These are phyloP conservation scores for Cucurbita argyrosperma DNA, from an alignment of 306 rosid species.

Conservation along the genomic window DNA sequence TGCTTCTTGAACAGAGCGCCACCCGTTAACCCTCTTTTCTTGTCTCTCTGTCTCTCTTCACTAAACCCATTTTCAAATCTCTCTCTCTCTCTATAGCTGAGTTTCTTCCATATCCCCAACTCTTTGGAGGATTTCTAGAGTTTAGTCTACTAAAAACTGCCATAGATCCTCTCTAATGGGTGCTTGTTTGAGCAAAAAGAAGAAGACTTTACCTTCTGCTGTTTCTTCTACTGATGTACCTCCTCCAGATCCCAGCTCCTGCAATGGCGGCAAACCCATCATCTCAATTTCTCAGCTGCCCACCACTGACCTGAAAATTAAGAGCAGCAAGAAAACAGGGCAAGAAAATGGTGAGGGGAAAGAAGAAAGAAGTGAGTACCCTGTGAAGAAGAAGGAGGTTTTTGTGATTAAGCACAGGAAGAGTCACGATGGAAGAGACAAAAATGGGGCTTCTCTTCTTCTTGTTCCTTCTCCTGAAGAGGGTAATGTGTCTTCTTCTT, in stretches of 20 bases:
- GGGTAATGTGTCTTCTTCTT: constrained; percentile 1
- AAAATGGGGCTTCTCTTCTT: constrained; percentile 7
- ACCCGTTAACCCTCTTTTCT: not conserved
- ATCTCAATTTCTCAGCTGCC: not conserved
- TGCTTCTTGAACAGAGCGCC: constrained; percentile 23
- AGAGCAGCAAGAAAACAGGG: constrained; percentile 16
- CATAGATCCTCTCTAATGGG: constrained; percentile 36
- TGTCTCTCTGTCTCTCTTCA: not conserved
- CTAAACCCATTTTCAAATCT: not conserved
- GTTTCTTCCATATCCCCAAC: not conserved
- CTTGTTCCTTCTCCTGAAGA: not conserved
- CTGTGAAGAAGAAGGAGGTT: constrained; percentile 58
- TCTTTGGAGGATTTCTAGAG: not conserved
- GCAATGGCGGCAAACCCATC: not conserved
- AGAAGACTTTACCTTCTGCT: constrained; percentile 16
- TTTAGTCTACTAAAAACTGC: not conserved
- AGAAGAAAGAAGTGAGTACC: constrained; percentile 4
- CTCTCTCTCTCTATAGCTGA: not conserved
- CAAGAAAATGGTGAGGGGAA: constrained; percentile 12
- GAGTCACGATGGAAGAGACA: constrained; percentile 71
- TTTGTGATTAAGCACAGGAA: constrained; percentile 66
- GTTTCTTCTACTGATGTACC: constrained; percentile 14
- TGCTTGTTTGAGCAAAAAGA: constrained; percentile 77
- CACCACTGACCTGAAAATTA: constrained; percentile 3
- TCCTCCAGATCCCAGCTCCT: constrained; percentile 8